phyloP scores from a whole-genome alignment of 2,329 filamentous ascomycete species.

The Arthroderma uncinatum region DNA sequence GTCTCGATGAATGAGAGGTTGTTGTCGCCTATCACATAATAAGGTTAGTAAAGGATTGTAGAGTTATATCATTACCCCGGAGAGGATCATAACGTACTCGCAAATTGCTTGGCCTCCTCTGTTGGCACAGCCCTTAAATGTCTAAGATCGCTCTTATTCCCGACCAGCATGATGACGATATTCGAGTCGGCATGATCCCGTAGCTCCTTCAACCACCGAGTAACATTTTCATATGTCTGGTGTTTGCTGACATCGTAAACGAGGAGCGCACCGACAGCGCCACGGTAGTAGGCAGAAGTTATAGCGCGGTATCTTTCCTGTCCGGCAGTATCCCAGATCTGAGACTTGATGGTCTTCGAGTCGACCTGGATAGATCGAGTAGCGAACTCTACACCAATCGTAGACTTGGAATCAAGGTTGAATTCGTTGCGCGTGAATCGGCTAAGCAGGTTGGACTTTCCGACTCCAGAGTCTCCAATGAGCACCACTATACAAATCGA shows the following conservation, averaged over 20 bases:
- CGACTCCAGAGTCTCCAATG: conserved; percentile 98
- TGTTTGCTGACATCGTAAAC: conserved; percentile 99
- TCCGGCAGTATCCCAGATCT: conserved; percentile 99
- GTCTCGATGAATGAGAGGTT: conserved; percentile 99
- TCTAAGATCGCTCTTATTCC: conserved; percentile 99
- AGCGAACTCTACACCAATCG: conserved; percentile 98
- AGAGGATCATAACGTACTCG: conserved; percentile 50
- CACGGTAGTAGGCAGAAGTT: conserved; percentile 97
- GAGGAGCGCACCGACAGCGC: conserved; percentile 89
- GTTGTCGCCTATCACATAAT: conserved; percentile 64
- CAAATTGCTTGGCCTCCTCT: conserved; percentile 95
- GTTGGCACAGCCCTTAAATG: conserved; percentile 94
- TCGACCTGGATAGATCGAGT: conserved; percentile 98
- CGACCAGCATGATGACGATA: conserved; percentile 98
- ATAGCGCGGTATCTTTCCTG: conserved; percentile 99
- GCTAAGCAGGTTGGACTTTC: conserved; percentile 99
- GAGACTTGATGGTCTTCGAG: conserved; percentile 99
- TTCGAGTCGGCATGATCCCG: conserved; percentile 96
- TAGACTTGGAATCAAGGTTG: conserved; percentile 99
- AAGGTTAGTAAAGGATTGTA: conserved; percentile 9
- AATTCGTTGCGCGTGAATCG: conserved; percentile 99
- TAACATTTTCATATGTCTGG: conserved; percentile 98
- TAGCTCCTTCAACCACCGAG: conserved; percentile 96
- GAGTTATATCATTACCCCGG: not conserved
- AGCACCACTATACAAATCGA: conserved; percentile 61